Percentiles rank a stretch among this genome's conserved stretches.
phyloP scores from a whole-genome alignment of 23 red algal genomes.

The Gracilaria vermiculophylla region DNA sequence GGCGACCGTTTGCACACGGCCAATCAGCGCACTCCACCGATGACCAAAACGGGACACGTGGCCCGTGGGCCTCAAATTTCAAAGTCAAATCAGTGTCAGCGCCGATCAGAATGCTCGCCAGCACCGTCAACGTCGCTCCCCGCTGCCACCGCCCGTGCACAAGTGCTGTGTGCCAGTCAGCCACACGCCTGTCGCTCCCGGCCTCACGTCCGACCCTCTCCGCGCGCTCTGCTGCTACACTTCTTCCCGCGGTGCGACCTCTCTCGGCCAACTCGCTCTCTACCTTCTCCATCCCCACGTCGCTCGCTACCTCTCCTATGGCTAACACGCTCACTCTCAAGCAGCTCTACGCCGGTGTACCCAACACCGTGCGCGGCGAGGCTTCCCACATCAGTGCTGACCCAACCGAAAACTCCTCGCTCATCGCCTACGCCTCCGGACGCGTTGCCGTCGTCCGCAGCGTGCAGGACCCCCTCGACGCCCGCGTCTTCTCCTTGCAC shows the following conservation, averaged over 20 bases:
- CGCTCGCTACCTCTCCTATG: neutral
- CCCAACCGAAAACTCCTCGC: slow-evolving; percentile 63
- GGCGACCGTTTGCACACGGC: slow-evolving; percentile 8
- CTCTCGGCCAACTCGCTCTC: neutral
- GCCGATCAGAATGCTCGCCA: neutral
- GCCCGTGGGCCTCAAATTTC: neutral
- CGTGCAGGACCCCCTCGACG: slow-evolving; percentile 16
- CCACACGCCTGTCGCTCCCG: neutral
- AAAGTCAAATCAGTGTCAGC: slow-evolving; percentile 25
- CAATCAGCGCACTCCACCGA: neutral
- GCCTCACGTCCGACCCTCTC: neutral
- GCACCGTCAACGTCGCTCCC: slow-evolving; percentile 10
- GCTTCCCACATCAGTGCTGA: slow-evolving; percentile 69
- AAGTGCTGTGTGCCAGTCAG: neutral
- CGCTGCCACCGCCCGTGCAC: neutral
- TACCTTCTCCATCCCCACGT: too few species aligned
- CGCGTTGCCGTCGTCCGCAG: slow-evolving; percentile 74
- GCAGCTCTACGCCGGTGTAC: slow-evolving; percentile 69
- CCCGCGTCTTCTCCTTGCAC: slow-evolving; percentile 65
- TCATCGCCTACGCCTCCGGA: slow-evolving; percentile 66
- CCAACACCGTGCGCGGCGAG: slow-evolving; percentile 61
- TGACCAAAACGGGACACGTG: slow-evolving; percentile 6
- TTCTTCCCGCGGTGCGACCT: neutral
- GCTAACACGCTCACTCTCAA: slow-evolving; percentile 35
- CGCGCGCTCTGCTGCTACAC: neutral